Base-by-base conservation (phyloP, 805 yeast genomes). In the Spathaspora sp. region DNA sequence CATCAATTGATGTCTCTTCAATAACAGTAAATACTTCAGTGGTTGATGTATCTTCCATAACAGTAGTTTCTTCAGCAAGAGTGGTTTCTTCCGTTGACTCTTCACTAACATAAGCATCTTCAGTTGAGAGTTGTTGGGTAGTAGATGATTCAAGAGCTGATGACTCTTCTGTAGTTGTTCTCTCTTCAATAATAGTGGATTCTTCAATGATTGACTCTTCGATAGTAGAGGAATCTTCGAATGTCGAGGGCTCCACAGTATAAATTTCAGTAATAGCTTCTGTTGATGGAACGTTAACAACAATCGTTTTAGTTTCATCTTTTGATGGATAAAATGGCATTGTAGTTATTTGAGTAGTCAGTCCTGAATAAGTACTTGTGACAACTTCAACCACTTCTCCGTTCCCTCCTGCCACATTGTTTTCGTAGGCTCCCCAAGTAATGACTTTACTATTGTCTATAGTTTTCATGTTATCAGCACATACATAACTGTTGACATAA, bases 281-380 rank as follows among this genome's bases (percentile, higher is more conserved):
- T 5, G 57, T 59, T 11, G 52, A 53, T 9, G 67, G 67, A 10
- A 57, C 61, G 18, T 54, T 52, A 18, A 60, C 63, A n/a, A 55
- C 58, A 16, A 62, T 63, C 4, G 66, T 63, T 46, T 49, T 59
- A 11, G 69, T 65, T 12, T 49, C 44, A 6, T 53, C 59, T 10
- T 50, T 56, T 6, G 54, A 54, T 17, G 58, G 38, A 19, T 44
- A 28, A 14, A 53, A 59, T 5, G 63, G 52, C 12, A 57, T 44
- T 8, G 69, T 65, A 2, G 66, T 60, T 12, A 58, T 52, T 16
- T 20, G 9, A 9, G 66, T 58, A 4, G 56, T 48, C 1, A 62
- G 23, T 9, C 60, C 66, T 19, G 63, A 55, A 53, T 58, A 59
- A 17, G 69, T 59, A 20, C 51, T 52, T 2, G 62, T 62, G 4